Percentiles rank a stretch among this genome's conserved stretches.
These are phyloP conservation scores for Talaromyces rugulosus DNA, from an alignment of 2,329 filamentous ascomycete genomes.

Conservation along the genomic window DNA sequence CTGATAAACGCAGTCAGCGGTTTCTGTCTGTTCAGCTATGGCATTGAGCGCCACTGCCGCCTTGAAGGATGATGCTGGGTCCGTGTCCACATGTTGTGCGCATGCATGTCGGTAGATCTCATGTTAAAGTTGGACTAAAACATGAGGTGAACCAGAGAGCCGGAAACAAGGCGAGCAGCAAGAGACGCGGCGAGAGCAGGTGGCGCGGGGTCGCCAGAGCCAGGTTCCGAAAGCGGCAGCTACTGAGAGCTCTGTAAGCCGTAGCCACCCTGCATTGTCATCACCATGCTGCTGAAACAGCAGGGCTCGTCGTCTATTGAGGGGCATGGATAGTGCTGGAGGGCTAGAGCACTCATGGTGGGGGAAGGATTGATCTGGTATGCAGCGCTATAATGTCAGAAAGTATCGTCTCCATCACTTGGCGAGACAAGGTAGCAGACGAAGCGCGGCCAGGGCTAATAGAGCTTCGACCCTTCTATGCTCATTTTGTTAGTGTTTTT, in stretches of 20 bases:
- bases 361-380: not conserved
- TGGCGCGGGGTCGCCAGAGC: not conserved
- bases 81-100: not conserved
- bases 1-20: not conserved
- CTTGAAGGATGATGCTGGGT: not conserved
- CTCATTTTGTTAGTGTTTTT: not conserved
- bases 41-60: slow-evolving; percentile 13
- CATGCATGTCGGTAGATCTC: not conserved
- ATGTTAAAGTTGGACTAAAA: not conserved
- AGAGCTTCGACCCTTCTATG: not conserved
- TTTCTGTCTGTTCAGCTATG: slow-evolving; percentile 10
- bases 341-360: not conserved
- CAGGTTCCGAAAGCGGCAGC: not conserved
- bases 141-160: not conserved
- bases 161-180: not conserved
- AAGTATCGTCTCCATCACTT: not conserved
- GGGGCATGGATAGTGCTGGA: not conserved
- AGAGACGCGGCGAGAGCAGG: not conserved
- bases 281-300: not conserved
- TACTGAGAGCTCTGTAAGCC: not conserved
- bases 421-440: not conserved
- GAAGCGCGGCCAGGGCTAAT: not conserved
- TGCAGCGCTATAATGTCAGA: not conserved
- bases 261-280: too few relatives aligned
- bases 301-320: not conserved